These are phyloP conservation scores for Mycena chlorophos DNA, from an alignment of 768 basidiomycete genomes.

Conservation along the genomic window DNA sequence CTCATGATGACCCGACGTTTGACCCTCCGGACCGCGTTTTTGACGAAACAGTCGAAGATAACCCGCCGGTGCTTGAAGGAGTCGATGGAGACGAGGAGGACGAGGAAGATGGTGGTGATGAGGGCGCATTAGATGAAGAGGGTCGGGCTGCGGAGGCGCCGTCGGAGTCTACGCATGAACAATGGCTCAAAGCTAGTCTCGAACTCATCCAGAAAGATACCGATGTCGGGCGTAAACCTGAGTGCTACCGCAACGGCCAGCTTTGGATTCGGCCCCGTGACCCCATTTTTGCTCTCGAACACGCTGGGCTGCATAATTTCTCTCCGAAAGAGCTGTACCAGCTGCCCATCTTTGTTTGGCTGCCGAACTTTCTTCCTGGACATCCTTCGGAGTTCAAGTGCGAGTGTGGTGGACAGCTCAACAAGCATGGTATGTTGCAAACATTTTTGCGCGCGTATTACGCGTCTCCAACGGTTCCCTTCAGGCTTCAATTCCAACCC, in stretches of 20 bases:
- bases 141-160: neutral
- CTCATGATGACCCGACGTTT: neutral
- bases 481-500: too few species aligned
- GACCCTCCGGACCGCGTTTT: neutral
- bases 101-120: slow-evolving; percentile 1
- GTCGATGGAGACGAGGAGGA: neutral
- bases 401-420: neutral
- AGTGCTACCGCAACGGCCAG: slow-evolving; percentile 7
- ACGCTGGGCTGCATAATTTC: neutral
- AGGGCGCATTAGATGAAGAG: neutral
- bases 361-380: neutral
- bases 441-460: too few species aligned
- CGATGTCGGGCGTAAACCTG: neutral
- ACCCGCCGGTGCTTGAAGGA: neutral
- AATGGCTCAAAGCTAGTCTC: neutral
- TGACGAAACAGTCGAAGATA: neutral
- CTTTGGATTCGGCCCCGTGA: slow-evolving; percentile 1
- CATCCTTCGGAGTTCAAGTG: neutral
- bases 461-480: too few species aligned
- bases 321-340: neutral
- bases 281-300: slow-evolving; percentile 3
- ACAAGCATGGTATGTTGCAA: too few species aligned
- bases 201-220: slow-evolving; percentile 1
- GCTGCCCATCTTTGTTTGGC: slow-evolving; percentile 7
- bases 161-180: neutral